These are phyloP conservation scores for Ceratocystis harringtonii DNA, from an alignment of 2,329 filamentous ascomycete species.

Conservation along the genomic window DNA sequence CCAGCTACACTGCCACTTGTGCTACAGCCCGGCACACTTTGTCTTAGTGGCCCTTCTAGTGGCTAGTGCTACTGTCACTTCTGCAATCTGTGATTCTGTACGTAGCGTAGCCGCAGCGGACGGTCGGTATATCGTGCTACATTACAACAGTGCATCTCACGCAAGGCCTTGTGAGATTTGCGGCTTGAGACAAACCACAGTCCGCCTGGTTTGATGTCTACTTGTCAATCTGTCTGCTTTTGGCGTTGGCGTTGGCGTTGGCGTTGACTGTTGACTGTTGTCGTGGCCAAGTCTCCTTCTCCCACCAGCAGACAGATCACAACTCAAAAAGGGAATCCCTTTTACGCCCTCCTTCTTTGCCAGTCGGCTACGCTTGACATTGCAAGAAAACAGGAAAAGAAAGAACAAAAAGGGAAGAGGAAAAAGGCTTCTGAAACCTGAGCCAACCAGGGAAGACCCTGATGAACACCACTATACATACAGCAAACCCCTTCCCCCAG, in stretches of 20 bases:
- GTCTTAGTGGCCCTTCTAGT: not conserved
- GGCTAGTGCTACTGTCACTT: not conserved
- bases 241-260: not conserved
- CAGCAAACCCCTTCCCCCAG: not conserved
- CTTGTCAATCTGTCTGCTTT: not conserved
- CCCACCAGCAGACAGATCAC: no score
- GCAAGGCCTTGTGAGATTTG: not conserved
- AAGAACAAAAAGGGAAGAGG: not conserved
- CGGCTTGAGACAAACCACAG: not conserved
- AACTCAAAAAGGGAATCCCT: not conserved
- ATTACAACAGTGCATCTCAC: not conserved
- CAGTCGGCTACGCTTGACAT: not conserved
- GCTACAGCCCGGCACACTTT: not conserved
- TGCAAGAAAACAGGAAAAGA: not conserved
- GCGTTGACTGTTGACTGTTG: not conserved
- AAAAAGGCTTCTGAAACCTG: not conserved
- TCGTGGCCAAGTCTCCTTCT: not conserved
- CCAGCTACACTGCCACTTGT: not conserved
- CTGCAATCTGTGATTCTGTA: conserved; percentile 1
- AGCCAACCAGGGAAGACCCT: not conserved
- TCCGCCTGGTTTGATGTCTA: not conserved
- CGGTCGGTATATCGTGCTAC: not conserved
- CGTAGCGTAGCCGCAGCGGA: not conserved
- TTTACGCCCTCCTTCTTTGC: not conserved
- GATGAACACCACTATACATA: not conserved